Percentiles rank a stretch among this genome's conserved stretches.
These are phyloP conservation scores for Verticillium isaacii DNA, from an alignment of 2,329 filamentous ascomycete species.

Conservation along the genomic window DNA sequence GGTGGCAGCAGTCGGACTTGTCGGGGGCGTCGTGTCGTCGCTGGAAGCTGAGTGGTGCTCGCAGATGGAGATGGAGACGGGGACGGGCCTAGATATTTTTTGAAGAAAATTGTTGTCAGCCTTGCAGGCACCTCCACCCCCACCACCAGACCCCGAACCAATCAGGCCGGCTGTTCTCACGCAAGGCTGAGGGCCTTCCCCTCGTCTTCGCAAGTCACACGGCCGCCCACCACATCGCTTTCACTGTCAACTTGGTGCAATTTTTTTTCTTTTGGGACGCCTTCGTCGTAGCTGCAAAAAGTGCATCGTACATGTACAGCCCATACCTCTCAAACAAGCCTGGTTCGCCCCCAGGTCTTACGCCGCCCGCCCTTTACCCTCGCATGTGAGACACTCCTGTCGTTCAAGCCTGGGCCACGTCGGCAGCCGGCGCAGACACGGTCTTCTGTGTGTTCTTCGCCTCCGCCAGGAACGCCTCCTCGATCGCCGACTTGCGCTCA, in stretches of 20 bases:
- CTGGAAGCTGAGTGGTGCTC: background rate
- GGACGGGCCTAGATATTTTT: constrained; percentile 6
- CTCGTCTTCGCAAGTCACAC: background rate
- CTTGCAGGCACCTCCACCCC: constrained; percentile 12
- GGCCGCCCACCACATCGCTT: background rate
- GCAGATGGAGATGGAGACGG: background rate
- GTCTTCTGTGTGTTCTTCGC: constrained; percentile 17
- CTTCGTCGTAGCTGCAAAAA: background rate
- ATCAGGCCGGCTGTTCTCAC: background rate
- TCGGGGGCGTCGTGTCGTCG: background rate
- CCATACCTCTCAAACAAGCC: background rate
- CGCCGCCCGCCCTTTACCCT: background rate
- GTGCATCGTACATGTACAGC: background rate
- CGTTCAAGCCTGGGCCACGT: background rate
- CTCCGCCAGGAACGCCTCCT: constrained; percentile 61
- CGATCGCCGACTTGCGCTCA: constrained; percentile 73
- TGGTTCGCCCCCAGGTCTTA: background rate
- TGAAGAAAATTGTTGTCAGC: constrained; percentile 10
- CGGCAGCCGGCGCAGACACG: background rate
- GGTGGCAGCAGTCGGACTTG: background rate
- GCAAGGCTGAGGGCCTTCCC: background rate
- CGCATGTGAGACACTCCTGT: background rate
- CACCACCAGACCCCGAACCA: constrained; percentile 1
- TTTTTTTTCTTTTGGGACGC: background rate
- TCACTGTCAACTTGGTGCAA: background rate